Conservation (phyloP, 208 protist species). For the Trypanosoma vivax region DNA sequence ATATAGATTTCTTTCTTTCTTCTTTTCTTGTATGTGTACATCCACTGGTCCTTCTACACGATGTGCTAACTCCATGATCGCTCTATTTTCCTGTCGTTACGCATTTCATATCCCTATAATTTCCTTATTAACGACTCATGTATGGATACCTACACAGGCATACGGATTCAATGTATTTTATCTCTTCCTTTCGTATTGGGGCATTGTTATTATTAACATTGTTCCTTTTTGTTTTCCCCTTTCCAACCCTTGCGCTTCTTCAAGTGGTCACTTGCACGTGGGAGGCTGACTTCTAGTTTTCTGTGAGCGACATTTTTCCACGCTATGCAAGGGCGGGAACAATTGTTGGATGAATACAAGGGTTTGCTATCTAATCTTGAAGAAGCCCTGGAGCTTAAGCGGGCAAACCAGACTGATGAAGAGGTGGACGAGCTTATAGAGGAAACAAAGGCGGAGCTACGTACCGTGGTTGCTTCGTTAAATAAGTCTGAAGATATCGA, state of each 20-base stretch:
- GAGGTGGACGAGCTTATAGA: constrained; percentile 39
- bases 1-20: too few relatives aligned
- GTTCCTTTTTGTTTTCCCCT: neutral
- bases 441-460: constrained; percentile 39
- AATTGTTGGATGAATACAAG: constrained; percentile 26
- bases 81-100: too few relatives aligned
- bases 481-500: constrained; percentile 45
- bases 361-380: constrained; percentile 24
- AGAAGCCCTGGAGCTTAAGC: constrained; percentile 20
- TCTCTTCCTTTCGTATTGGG: too few relatives aligned
- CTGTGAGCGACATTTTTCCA: neutral
- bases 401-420: constrained; percentile 18
- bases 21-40: too few relatives aligned
- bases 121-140: too few relatives aligned
- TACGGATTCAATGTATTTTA: too few relatives aligned
- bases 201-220: neutral
- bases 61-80: too few relatives aligned
- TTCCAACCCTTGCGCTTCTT: too few relatives aligned
- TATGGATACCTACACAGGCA: too few relatives aligned
- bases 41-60: too few relatives aligned
- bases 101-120: too few relatives aligned
- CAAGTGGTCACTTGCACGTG: too few relatives aligned
- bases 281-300: constrained; percentile 1
- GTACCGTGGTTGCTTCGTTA: constrained; percentile 32
- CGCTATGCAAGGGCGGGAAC: constrained; percentile 18